Conservation (phyloP, 1,284 basidiomycete genomes). For the Inonotus hispidus region DNA sequence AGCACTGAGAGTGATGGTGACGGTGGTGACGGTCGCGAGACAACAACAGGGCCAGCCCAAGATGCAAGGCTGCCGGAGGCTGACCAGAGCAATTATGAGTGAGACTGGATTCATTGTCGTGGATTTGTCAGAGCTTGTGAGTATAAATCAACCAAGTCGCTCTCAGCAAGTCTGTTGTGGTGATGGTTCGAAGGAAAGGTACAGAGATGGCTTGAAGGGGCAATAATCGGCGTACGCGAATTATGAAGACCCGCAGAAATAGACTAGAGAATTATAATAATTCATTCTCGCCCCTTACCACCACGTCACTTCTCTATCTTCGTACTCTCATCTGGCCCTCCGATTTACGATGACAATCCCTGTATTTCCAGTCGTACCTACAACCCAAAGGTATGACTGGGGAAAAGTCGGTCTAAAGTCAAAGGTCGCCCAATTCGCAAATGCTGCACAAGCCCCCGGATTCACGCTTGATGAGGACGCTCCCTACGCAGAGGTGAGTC, state of each 20-base stretch:
- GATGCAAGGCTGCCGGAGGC: neutral
- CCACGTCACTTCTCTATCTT: neutral
- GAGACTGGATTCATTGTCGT: neutral
- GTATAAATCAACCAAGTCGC: no score
- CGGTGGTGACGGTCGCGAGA: neutral
- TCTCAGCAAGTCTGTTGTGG: no score
- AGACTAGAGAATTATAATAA: no score
- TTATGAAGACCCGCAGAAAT: no score
- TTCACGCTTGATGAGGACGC: conserved; percentile 40
- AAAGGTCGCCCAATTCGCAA: conserved; percentile 45
- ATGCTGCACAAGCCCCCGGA: conserved; percentile 25
- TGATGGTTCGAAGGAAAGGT: no score
- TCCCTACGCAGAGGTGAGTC: conserved; percentile 58
- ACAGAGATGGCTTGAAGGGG: no score
- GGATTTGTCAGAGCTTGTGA: neutral
- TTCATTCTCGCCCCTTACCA: neutral
- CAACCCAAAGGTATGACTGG: conserved; percentile 72
- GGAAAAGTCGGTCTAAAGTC: conserved; percentile 58
- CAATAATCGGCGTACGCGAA: no score
- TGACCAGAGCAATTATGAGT: neutral
- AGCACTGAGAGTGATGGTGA: neutral
- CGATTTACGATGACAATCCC: conserved; percentile 16
- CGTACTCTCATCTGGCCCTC: neutral
- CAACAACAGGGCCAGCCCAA: neutral
- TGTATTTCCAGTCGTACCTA: conserved; percentile 68